Evolutionary conservation across 768 basidiomycete species (phyloP), one percentile per base, ranked within the genome.

Genomic region (Rhodocollybia butyracea): DNA sequence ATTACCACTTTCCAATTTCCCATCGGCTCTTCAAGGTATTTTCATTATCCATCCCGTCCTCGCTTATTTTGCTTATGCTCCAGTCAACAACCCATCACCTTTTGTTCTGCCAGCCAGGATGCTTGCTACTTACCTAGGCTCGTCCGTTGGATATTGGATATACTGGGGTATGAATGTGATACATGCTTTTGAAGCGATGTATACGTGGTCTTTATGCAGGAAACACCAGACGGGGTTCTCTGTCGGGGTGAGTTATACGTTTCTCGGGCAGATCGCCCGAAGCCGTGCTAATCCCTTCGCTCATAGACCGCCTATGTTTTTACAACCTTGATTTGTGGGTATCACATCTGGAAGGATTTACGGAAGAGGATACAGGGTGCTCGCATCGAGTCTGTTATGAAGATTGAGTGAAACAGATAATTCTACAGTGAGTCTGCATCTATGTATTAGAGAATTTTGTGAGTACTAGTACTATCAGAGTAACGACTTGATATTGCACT

Each of bases 301-400:
- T 45, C 24, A 42, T 41, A 91, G 89, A 60, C 68, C 3, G 64
- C 73, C 22, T 89, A 89, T 66, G 63, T 83, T n/a, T 24, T 73
- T 1, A 60, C 75, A 0, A 82, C 84, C 1, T n/a, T 84, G 1
- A 1, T 78, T 0, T 70, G 77, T 30, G 90, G 90, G 0, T 75
- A 73, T 51, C 83, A 85, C 0, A 73, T 82, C 11, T 81, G 80
- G 75, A 26, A 55, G 11, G 77, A 82, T 58, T 67, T 91, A 58
- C 72, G 80, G 52, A 76, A 68, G 60, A 77, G 80, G 24, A 79
- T 91, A 10, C 86, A 91, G 58, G 68, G 72, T 30, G 83, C 84
- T 15, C 78, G 89, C 2, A 92, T 92, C 40, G 82, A 89, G 54
- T 89, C 88, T 27, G 86, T 92, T 3, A 85, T 88, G 85, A 92